Base-by-base conservation (phyloP, 192 early-diverging fungal species). In the Coemansia sp. region DNA sequence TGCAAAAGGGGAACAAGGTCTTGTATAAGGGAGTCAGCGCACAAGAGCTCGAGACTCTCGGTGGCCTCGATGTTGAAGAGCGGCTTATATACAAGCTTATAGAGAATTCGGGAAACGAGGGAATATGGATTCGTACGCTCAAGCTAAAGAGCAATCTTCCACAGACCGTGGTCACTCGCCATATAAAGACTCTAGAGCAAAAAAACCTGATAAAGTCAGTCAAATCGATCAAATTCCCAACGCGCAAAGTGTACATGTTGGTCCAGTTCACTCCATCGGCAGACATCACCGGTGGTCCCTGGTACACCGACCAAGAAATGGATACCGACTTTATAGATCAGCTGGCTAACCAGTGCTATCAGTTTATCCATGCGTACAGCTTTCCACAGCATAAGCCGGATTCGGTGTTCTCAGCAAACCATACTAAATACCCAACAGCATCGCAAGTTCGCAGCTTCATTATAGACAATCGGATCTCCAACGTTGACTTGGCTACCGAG, bases 281-380 rank as follows among this genome's bases (percentile, higher is more conserved):
- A 16, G 94, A 96, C 45, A 79, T 96, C 20, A 94, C 94, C 12
- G 94, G 94, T 56, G 92, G 94, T 9, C 83, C 88, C 8, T 98
- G 90, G 89, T 98, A 90, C 65, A 92, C 90, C 6, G 92, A 94
- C 78, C 86, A 93, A 50, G 90, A 92, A 57, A 74, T 96, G 61
- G 94, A 96, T 80, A 82, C 81, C 5, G 88, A 92, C 19, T 98
- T 96, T 64, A 93, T 96, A 52, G 87, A 94, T 31, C 83, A 81
- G 54, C 59, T 97, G 19, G 81, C 85, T 26, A 55, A 68, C 2
- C 82, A 84, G 56, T 86, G 84, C 61, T 86, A 89, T 74, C 85
- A 88, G 56, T 89, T 80, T 55, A 91, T 96, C 28, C 68, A 81
- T 13, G 70, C 81, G 8, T 54, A 72, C 35, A 79, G 76, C 50